Evolutionary conservation across 768 basidiomycete species (phyloP), one percentile per base, ranked within the genome.

Genomic region (Psilocybe azurescens): DNA sequence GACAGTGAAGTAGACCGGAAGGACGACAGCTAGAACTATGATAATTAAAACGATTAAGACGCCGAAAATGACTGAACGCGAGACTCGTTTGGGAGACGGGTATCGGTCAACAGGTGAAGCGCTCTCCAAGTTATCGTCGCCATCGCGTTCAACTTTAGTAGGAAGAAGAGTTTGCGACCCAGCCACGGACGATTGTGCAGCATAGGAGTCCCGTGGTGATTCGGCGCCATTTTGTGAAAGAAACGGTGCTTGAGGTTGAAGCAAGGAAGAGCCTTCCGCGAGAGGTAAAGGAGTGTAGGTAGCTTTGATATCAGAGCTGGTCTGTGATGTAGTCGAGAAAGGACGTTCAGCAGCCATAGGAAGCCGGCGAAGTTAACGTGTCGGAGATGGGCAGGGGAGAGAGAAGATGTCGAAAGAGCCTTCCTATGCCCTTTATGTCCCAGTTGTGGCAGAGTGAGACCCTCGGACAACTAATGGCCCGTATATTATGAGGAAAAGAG

Each of bases 1-100:
- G 7, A 74, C 72, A 5, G 68, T 63, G 54, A 79, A 78, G 41
- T 74, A 75, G 16, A 79, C 69, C 16, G 75, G 74, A n/a, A 79
- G 53, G 28, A 77, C 67, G 14, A 79, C 69, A 1, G 69, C 74
- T 24, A 76, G 58, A 36, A 69, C 67, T 28, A 75, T 65, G 9
- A 75, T 58, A 9, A 71, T 41, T 16, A 76, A 44, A 1, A 65
- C 64, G 5, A 69, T 56, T 1, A 66, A 24, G 24, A 53, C 63
- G 7, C 59, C 55, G 16, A 72, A 13, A 38, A 64, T 48, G 10
- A 48, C n/a, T 14, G 20, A 16, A 6, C 29, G n/a, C 13, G 29
- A 49, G 16, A 33, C 28, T 58, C 33, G 56, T 32, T 44, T 44
- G 6, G 41, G 41, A 5, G 8, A 10, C 14, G 41, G 41, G 8